Conservation (phyloP, 73 alveolate genomes). For the Stentor coeruleus region DNA sequence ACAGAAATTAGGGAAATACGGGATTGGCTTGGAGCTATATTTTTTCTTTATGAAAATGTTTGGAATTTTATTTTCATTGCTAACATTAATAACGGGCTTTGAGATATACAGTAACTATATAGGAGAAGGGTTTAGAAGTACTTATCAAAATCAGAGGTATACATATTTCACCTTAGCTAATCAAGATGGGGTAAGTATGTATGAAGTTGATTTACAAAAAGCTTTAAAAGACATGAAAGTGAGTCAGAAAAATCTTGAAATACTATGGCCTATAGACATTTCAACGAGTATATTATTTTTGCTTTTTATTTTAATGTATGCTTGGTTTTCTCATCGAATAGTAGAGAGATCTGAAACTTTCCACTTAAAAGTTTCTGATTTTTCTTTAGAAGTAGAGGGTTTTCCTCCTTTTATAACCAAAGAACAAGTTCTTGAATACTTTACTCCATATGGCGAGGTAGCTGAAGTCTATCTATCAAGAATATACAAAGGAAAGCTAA, state of each 20-base stretch:
- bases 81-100: neutral
- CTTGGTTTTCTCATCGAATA: neutral
- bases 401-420: neutral
- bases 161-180: neutral
- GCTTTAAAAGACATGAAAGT: neutral
- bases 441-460: neutral
- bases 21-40: constrained; percentile 2
- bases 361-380: neutral
- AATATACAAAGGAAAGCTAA: neutral
- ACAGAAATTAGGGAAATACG: neutral
- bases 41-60: neutral
- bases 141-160: neutral
- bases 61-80: neutral
- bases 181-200: neutral
- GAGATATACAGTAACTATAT: neutral
- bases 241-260: neutral
- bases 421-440: neutral
- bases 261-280: neutral
- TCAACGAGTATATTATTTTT: neutral
- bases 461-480: constrained; percentile 2
- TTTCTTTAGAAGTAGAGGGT: neutral
- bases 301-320: neutral
- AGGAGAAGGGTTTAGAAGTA: neutral
- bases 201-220: neutral
- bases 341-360: neutral